These are phyloP conservation scores for Fomitopsis pulvina DNA, from an alignment of 768 basidiomycete genomes.

Conservation along the genomic window DNA sequence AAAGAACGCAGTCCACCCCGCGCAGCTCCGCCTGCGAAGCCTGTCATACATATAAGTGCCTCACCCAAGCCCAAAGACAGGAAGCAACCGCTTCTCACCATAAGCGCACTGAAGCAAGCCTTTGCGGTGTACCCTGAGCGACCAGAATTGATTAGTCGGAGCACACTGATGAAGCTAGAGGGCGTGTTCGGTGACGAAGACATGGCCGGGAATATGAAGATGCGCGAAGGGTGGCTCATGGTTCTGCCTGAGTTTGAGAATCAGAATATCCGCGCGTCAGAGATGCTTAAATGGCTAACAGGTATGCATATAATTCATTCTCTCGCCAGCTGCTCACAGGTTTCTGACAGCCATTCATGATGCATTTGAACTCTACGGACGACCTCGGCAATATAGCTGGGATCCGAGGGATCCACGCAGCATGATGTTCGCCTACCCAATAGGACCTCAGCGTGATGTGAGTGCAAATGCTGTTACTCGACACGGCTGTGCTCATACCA, in stretches of 20 bases:
- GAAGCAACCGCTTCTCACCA: constrained; percentile 64
- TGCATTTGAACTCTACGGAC: constrained; percentile 82
- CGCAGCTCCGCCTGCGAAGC: constrained; percentile 21
- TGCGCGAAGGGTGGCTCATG: constrained; percentile 78
- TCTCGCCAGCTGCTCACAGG: constrained; percentile 8
- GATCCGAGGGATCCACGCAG: constrained; percentile 77
- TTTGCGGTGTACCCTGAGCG: constrained; percentile 96
- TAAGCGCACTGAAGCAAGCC: constrained; percentile 70
- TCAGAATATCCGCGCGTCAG: constrained; percentile 55
- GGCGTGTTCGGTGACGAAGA: constrained; percentile 76
- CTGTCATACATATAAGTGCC: constrained; percentile 50
- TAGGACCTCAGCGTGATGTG: constrained; percentile 79
- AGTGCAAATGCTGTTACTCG: constrained; percentile 21
- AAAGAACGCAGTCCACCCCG: constrained; percentile 33
- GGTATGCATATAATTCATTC: constrained; percentile 38
- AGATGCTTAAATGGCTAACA: constrained; percentile 89
- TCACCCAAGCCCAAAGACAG: constrained; percentile 68
- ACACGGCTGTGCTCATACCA: background rate
- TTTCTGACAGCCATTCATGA: constrained; percentile 64
- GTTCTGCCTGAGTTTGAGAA: constrained; percentile 84
- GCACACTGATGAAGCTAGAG: constrained; percentile 90
- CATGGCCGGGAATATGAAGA: constrained; percentile 57
- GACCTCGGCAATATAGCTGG: constrained; percentile 83
- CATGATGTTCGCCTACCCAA: constrained; percentile 93
- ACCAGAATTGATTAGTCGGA: constrained; percentile 83